These are phyloP conservation scores for Candida parachauliodes DNA, from an alignment of 805 yeast genomes.

Conservation along the genomic window DNA sequence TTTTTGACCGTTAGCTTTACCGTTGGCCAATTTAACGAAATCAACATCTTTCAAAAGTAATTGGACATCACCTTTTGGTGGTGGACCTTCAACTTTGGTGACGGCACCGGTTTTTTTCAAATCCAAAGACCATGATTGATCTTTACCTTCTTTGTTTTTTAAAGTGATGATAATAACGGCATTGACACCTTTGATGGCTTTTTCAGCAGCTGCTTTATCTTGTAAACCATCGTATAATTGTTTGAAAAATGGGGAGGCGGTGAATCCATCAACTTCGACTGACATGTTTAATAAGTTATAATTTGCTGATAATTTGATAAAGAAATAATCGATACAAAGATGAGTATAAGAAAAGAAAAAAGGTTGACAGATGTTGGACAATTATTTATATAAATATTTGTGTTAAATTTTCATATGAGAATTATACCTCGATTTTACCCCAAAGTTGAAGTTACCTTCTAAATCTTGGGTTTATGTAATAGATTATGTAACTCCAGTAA, in stretches of 20 bases:
- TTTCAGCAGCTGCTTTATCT: slow-evolving; percentile 31
- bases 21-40: slow-evolving; percentile 66
- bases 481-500: too few relatives aligned
- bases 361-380: too few relatives aligned
- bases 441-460: too few relatives aligned
- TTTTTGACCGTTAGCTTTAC: slow-evolving; percentile 82
- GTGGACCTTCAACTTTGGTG: slow-evolving; percentile 39
- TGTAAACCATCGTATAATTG: slow-evolving; percentile 36
- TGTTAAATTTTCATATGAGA: slow-evolving; percentile 7
- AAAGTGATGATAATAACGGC: slow-evolving; percentile 65
- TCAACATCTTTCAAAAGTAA: slow-evolving; percentile 65
- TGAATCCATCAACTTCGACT: slow-evolving; percentile 37
- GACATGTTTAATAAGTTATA: slow-evolving; percentile 19
- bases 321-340: slow-evolving; percentile 4
- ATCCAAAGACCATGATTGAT: slow-evolving; percentile 65
- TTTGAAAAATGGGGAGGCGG: slow-evolving; percentile 40
- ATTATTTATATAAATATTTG: slow-evolving; percentile 1
- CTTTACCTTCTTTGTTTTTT: slow-evolving; percentile 57
- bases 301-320: not conserved
- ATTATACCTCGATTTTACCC: too few relatives aligned
- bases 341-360: not conserved
- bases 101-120: slow-evolving; percentile 56
- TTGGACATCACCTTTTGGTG: slow-evolving; percentile 57
- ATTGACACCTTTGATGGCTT: slow-evolving; percentile 48
- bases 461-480: too few relatives aligned